Evolutionary conservation across 805 yeast genomes (phyloP), one percentile per base, ranked within the genome.

Genomic region (Candida morakotiae): DNA sequence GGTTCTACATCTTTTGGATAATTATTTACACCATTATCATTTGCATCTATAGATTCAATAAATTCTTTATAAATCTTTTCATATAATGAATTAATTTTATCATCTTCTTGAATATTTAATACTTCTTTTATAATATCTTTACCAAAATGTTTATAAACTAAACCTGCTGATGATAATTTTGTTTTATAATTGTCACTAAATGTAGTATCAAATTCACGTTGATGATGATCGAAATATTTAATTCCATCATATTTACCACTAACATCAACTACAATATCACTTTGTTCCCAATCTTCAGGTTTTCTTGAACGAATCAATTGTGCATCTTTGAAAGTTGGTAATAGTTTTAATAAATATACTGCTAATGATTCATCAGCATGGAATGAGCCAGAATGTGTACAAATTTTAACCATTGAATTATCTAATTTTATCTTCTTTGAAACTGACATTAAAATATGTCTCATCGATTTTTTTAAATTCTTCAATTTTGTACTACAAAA

Each of bases 291-390:
- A 39, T 78, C 83, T 11, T 67, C 76, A 8, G 89, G 83, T 43
- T 81, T 82, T 67, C 98, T 77, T 3, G 96, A 84, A 58, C 98
- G 80, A 15, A 86, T 76, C 15, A 93, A 69, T 37, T 69, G 71
- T 15, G 95, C 81, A 41, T 78, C 69, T 32, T 73, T 55, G 60
- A 62, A 93, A 56, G 73, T 70, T 7, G 95, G 93, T 32, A 91
- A 64, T 14, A 78, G 65, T 47, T 75, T 77, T 39, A 93, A 67
- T 83, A 93, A 79, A 59, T 73, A 89, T 2, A 91, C 96, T 2
- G 98, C 98, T 35, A 93, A 72, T 9, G 95, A 81, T 60, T 93
- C 98, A 60, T 93, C 98, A 9, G 98, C 98, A 56, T 93, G 98
- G 71, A 93, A 93, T 0, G 88, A 75, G 6, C 98, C 98, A 34